These are phyloP conservation scores for Beauveria bassiana DNA, from an alignment of 2,329 filamentous ascomycete genomes.

Conservation along the genomic window DNA sequence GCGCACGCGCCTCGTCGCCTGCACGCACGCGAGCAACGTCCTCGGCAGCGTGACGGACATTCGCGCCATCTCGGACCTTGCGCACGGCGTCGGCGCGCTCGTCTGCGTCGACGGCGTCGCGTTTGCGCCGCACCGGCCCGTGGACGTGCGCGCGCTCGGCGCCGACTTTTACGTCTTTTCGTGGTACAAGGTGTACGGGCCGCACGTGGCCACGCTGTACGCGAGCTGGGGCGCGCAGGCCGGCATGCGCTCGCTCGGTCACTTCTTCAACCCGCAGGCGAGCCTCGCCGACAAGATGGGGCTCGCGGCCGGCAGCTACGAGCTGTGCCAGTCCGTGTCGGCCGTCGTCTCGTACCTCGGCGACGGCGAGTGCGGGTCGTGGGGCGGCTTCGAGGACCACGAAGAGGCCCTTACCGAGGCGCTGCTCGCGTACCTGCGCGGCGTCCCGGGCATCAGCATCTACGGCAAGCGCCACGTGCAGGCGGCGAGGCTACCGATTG, in stretches of 20 bases:
- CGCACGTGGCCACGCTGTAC: conserved; percentile 66
- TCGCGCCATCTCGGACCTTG: conserved; percentile 43
- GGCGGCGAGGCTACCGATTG: conserved; percentile 49
- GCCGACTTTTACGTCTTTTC: conserved; percentile 73
- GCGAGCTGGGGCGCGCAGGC: conserved; percentile 49
- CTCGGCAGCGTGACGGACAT: conserved; percentile 64
- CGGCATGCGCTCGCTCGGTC: conserved; percentile 47
- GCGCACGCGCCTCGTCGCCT: conserved; percentile 62
- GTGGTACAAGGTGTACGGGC: conserved; percentile 80
- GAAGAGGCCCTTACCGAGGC: conserved; percentile 52
- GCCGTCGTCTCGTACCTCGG: conserved; percentile 55
- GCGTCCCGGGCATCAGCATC: conserved; percentile 45
- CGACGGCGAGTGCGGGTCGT: conserved; percentile 29
- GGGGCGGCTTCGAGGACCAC: conserved; percentile 47
- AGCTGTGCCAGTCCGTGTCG: conserved; percentile 57
- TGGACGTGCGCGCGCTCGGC: conserved; percentile 61
- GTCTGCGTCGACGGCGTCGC: conserved; percentile 70
- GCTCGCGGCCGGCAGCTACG: conserved; percentile 59
- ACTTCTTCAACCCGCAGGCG: conserved; percentile 57
- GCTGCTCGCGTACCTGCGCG: conserved; percentile 51
- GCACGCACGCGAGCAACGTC: conserved; percentile 68
- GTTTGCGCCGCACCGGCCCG: conserved; percentile 62
- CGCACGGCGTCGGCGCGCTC: conserved; percentile 45
- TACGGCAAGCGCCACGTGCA: conserved; percentile 44
- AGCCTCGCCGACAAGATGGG: conserved; percentile 61